Percentiles rank a stretch among this genome's conserved stretches.
Conservation (phyloP, 495 filamentous ascomycete genomes). For the Hypoxylon crocopeplum region DNA sequence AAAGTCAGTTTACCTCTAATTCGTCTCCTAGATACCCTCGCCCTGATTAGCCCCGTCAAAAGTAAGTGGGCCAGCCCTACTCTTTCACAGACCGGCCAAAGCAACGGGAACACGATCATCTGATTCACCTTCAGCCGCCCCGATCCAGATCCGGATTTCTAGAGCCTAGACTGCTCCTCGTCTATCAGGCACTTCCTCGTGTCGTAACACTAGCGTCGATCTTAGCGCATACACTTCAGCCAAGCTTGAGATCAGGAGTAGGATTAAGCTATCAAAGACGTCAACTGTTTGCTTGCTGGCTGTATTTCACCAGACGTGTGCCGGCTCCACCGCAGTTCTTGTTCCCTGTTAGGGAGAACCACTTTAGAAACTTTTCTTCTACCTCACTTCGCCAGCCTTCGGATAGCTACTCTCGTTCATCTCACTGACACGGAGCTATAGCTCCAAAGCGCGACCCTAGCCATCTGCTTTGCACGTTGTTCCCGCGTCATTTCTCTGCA, state of each 20-base stretch:
- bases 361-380: background rate
- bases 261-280: conserved; percentile 24
- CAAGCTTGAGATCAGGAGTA: conserved; percentile 4
- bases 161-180: conserved; percentile 5
- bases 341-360: background rate
- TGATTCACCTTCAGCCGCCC: conserved; percentile 22
- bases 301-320: conserved; percentile 25
- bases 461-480: background rate
- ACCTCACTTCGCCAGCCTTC: background rate
- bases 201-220: conserved; percentile 18
- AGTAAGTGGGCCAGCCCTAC: conserved; percentile 30
- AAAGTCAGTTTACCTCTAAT: conserved; percentile 26
- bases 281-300: conserved; percentile 8
- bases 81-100: conserved; percentile 21
- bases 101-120: conserved; percentile 11
- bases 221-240: conserved; percentile 4
- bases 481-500: background rate
- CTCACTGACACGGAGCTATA: conserved; percentile 3
- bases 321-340: conserved; percentile 17
- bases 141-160: conserved; percentile 7
- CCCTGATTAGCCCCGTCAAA: conserved; percentile 15
- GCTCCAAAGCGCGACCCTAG: conserved; percentile 1
- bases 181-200: conserved; percentile 5
- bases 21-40: conserved; percentile 11
- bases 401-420: background rate